phyloP scores from a whole-genome alignment of 768 basidiomycete genomes.

The Tubosaeta brunneosetosa region DNA sequence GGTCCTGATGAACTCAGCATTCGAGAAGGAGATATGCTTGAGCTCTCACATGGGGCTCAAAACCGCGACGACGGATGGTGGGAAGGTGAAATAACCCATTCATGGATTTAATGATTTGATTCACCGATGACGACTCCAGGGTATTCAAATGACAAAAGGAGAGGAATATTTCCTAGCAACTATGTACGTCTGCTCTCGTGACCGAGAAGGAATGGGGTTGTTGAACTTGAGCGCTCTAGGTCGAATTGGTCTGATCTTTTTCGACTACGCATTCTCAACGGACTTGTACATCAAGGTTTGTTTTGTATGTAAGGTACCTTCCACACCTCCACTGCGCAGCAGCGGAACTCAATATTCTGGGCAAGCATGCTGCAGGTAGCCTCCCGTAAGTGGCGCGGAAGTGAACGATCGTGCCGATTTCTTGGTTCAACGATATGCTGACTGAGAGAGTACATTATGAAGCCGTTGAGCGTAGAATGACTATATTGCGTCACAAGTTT shows the following conservation, averaged over 20 bases:
- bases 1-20: conserved; percentile 68
- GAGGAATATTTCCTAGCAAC: conserved; percentile 85
- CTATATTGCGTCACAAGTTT: conserved; percentile 24
- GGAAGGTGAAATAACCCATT: conserved; percentile 55
- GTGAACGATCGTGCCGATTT: conserved; percentile 20
- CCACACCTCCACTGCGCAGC: conserved; percentile 16
- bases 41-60: conserved; percentile 59
- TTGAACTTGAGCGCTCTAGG: conserved; percentile 35
- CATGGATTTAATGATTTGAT: conserved; percentile 18
- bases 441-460: conserved; percentile 12
- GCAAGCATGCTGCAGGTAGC: conserved; percentile 19
- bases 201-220: conserved; percentile 14
- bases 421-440: conserved; percentile 14
- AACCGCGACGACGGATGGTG: conserved; percentile 80
- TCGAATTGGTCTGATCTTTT: conserved; percentile 41
- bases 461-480: conserved; percentile 13
- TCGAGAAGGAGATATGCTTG: conserved; percentile 55
- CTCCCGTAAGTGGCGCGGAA: conserved; percentile 32
- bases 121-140: conserved; percentile 42
- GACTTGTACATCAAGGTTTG: conserved; percentile 16
- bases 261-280: conserved; percentile 1
- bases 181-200: conserved; percentile 54
- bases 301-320: conserved; percentile 22
- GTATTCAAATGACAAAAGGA: conserved; percentile 51
- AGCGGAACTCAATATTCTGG: conserved; percentile 11